Conservation (phyloP, 768 basidiomycete species). For the Cantharellus cinnabarinus region DNA sequence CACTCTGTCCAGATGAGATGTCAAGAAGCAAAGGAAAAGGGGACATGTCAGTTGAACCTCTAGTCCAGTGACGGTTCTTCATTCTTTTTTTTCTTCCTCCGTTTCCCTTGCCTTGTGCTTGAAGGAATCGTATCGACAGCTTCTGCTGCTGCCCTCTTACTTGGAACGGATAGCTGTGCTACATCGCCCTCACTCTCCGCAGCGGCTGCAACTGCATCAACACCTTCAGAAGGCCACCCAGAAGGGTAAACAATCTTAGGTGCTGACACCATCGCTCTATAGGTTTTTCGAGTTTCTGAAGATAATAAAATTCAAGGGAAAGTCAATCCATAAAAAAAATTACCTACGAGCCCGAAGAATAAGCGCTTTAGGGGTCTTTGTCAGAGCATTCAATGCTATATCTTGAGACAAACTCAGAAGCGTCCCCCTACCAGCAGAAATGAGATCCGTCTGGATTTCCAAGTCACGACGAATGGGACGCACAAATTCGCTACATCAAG, state of each 20-base stretch:
- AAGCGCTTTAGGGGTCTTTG: constrained; percentile 42
- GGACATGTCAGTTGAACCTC: too few species aligned
- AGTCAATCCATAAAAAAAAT: not conserved
- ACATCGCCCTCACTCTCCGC: too few species aligned
- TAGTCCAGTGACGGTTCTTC: too few species aligned
- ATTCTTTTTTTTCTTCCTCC: too few species aligned
- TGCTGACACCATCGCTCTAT: constrained; percentile 59
- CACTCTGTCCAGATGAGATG: too few species aligned
- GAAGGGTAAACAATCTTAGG: constrained; percentile 43
- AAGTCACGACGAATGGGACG: constrained; percentile 11
- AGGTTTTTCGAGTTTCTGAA: constrained; percentile 61
- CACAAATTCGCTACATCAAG: constrained; percentile 61
- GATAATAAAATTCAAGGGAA: not conserved
- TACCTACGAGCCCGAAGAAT: constrained; percentile 52
- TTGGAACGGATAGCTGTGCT: too few species aligned
- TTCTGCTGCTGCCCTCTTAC: too few species aligned
- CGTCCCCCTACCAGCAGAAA: constrained; percentile 27
- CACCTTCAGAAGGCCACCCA: too few species aligned
- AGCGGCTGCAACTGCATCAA: too few species aligned
- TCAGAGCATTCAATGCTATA: constrained; percentile 38
- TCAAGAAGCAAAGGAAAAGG: too few species aligned
- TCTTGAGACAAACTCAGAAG: constrained; percentile 52
- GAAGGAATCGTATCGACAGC: too few species aligned
- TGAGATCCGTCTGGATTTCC: not conserved
- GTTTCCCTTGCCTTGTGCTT: too few species aligned